Percentiles rank a stretch among this genome's conserved stretches.
These are phyloP conservation scores for Trichoderma atrobrunneum DNA, from an alignment of 2,329 filamentous ascomycete genomes.

Conservation along the genomic window DNA sequence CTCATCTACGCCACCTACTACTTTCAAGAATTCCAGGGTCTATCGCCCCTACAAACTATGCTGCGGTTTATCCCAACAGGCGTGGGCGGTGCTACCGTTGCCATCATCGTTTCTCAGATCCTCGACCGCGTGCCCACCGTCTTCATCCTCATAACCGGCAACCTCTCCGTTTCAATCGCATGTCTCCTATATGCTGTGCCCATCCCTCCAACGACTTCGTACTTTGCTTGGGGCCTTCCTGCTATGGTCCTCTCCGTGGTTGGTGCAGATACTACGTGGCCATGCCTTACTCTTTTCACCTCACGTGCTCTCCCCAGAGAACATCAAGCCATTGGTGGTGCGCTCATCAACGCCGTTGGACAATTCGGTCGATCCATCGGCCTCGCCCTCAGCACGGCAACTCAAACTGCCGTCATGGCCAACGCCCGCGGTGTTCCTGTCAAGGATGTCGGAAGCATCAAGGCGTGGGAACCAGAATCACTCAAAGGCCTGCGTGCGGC, in stretches of 20 bases:
- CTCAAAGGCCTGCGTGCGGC: conserved; percentile 49
- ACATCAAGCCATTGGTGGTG: conserved; percentile 67
- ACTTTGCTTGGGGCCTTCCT: conserved; percentile 65
- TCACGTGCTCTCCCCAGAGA: conserved; percentile 59
- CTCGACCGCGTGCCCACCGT: conserved; percentile 57
- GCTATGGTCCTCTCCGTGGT: conserved; percentile 65
- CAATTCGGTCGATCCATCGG: conserved; percentile 65
- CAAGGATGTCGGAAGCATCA: conserved; percentile 42
- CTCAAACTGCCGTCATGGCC: conserved; percentile 62
- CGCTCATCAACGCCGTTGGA: conserved; percentile 63
- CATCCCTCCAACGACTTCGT: conserved; percentile 57
- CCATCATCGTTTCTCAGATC: conserved; percentile 54
- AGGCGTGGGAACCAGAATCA: conserved; percentile 45
- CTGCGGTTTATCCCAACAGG: conserved; percentile 67
- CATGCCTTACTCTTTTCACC: conserved; percentile 63
- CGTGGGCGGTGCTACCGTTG: conserved; percentile 56
- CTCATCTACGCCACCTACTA: conserved; percentile 67
- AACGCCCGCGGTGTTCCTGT: conserved; percentile 43
- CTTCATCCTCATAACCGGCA: conserved; percentile 57
- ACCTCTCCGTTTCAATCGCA: conserved; percentile 51
- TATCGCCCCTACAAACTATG: conserved; percentile 63
- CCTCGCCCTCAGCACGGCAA: conserved; percentile 61
- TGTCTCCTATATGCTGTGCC: conserved; percentile 62
- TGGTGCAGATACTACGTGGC: conserved; percentile 66
- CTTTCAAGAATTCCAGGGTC: conserved; percentile 65